Evolutionary conservation across 2,329 filamentous ascomycete genomes (phyloP).

Genomic region (Lachnellula subtilissima): DNA sequence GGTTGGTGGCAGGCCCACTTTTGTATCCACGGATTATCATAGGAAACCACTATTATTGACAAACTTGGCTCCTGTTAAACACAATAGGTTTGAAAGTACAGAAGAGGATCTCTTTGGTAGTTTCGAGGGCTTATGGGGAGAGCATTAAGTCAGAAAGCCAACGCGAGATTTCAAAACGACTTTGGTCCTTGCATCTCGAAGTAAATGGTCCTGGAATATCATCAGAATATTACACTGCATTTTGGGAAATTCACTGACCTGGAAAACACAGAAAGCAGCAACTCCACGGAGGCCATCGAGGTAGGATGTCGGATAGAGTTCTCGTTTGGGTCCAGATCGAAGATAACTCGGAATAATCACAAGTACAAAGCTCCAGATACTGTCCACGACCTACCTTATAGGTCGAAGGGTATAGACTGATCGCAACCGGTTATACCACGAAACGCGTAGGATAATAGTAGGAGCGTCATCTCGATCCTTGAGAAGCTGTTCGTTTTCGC

Average conservation of each 20-base stretch:
- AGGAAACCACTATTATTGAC: background rate
- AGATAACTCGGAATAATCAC: conserved; percentile 2
- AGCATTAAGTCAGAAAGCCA: background rate
- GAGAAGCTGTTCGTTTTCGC: background rate
- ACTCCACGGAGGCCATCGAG: conserved; percentile 44
- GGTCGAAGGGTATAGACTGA: background rate
- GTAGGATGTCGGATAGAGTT: conserved; percentile 32
- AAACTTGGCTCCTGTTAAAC: background rate
- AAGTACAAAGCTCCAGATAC: background rate
- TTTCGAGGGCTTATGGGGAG: no score
- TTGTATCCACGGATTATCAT: background rate
- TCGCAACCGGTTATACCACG: background rate
- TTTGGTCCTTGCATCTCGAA: background rate
- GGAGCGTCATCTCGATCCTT: background rate
- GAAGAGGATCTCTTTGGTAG: background rate
- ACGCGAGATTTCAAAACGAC: background rate
- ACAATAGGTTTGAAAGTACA: background rate
- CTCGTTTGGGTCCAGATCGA: background rate
- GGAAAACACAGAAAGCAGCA: conserved; percentile 41
- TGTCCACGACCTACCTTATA: background rate
- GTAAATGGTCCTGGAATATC: background rate
- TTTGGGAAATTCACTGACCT: background rate
- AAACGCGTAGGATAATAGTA: background rate
- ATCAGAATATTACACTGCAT: background rate
- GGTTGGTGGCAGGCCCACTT: background rate